Percentiles rank a stretch among this genome's conserved stretches.
phyloP scores from a whole-genome alignment of 441 rosid genomes.

The Sinapis alba region DNA sequence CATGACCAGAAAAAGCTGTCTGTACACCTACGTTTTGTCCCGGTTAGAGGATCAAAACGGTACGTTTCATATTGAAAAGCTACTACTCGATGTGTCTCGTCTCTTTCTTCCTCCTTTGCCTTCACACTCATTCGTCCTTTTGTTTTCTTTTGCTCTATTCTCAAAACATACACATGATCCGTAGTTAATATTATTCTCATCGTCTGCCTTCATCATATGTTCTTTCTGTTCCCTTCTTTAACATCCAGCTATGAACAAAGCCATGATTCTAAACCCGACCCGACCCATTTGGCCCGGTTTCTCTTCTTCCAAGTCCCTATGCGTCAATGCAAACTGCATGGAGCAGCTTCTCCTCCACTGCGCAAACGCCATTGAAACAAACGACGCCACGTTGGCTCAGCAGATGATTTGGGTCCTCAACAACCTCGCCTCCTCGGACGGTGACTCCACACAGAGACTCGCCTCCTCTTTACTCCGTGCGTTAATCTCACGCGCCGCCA shows the following conservation, averaged over 20 bases:
- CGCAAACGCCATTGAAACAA: slow-evolving; percentile 79
- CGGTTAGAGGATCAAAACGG: slow-evolving; percentile 16
- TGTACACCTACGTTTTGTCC: slow-evolving; percentile 30
- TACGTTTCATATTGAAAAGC: slow-evolving; percentile 27
- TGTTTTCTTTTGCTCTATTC: slow-evolving; percentile 11
- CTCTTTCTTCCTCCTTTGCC: slow-evolving; percentile 34
- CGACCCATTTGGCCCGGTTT: slow-evolving; percentile 70
- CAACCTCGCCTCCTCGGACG: slow-evolving; percentile 83
- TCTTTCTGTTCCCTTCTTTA: slow-evolving; percentile 19
- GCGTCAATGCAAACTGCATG: slow-evolving; percentile 79
- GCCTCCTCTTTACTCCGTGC: slow-evolving; percentile 75
- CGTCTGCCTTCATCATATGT: not conserved
- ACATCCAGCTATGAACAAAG: slow-evolving; percentile 49
- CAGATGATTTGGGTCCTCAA: slow-evolving; percentile 88
- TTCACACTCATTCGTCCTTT: slow-evolving; percentile 13
- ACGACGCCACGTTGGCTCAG: slow-evolving; percentile 78
- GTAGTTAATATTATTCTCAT: slow-evolving; percentile 10
- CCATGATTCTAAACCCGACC: slow-evolving; percentile 61
- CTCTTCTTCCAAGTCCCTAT: slow-evolving; percentile 31
- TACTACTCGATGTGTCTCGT: slow-evolving; percentile 26
- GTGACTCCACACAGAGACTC: slow-evolving; percentile 84
- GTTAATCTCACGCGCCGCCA: slow-evolving; percentile 71
- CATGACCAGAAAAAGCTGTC: slow-evolving; percentile 34
- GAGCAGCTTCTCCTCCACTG: slow-evolving; percentile 85
- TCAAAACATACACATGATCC: not conserved